These are phyloP conservation scores for Ganoderma boninense DNA, from an alignment of 1,284 basidiomycete species.

Conservation along the genomic window DNA sequence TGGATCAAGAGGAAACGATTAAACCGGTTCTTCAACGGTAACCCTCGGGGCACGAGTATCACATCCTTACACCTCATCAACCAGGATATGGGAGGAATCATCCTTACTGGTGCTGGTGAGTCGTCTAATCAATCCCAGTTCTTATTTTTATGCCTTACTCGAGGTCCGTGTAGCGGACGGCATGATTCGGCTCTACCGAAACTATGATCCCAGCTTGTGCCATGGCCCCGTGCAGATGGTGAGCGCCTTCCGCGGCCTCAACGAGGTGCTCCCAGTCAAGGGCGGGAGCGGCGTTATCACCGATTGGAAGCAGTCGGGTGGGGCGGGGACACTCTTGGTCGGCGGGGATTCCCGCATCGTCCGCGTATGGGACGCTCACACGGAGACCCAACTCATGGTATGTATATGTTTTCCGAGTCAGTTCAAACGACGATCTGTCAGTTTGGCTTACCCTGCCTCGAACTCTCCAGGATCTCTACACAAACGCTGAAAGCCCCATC, in stretches of 20 bases:
- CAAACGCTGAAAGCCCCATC: constrained; percentile 89
- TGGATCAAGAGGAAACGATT: constrained; percentile 87
- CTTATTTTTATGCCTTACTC: neutral
- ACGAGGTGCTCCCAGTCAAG: constrained; percentile 77
- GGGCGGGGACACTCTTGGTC: constrained; percentile 74
- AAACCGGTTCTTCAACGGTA: constrained; percentile 90
- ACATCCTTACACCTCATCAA: constrained; percentile 96
- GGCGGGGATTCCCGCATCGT: constrained; percentile 93
- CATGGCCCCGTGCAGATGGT: constrained; percentile 84
- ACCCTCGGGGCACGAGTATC: constrained; percentile 83
- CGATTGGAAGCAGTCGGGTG: constrained; percentile 94
- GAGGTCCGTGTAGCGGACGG: constrained; percentile 75
- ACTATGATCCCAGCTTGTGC: constrained; percentile 79
- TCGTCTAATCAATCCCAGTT: constrained; percentile 11
- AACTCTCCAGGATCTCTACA: constrained; percentile 78
- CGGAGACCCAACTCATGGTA: constrained; percentile 86
- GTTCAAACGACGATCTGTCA: constrained; percentile 12
- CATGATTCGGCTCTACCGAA: constrained; percentile 89
- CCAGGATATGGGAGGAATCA: constrained; percentile 92
- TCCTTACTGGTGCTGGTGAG: constrained; percentile 88
- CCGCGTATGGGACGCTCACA: constrained; percentile 95
- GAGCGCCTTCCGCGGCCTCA: constrained; percentile 91
- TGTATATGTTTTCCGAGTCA: constrained; percentile 53
- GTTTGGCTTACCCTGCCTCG: constrained; percentile 20
- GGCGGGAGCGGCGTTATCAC: constrained; percentile 87